Evolutionary conservation across 2,329 filamentous ascomycete genomes (phyloP), one percentile per base, ranked within the genome.

Genomic region (Arthrobotrys sinensis): DNA sequence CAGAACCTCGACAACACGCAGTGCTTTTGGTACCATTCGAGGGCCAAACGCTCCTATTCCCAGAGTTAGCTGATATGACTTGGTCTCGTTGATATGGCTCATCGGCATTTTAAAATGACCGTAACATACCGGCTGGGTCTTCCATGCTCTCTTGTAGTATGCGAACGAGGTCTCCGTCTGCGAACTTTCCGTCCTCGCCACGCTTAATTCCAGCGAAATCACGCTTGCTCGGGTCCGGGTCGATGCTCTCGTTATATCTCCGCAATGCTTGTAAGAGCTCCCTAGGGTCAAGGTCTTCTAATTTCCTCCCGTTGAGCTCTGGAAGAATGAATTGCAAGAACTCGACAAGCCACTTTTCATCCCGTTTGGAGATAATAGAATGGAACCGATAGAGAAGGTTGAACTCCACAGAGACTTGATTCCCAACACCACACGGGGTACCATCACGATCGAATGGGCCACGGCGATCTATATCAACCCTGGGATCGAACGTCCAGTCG

Each of bases 311-410:
- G 0, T 93, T 84, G 46, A 88, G 85, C 0, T 38, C 36, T 12
- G 36, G 36, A 38, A 38, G 2, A 38, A 38, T 38, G 12, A 12
- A 38, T 24, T 85, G 83, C 82, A 92, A 93, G 78, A 92, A 88
- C 10, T 91, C 86, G 80, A 93, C 88, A 21, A 93, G 91, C 93
- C 93, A 96, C 80, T 90, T 87, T 82, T 95, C 93, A 82, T 97
- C 93, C 80, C 89, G 90, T 73, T 90, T 88, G 38, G 88, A 88
- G 81, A 96, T 92, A 80, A 24, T 10, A 48, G 16, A 21, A 48
- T 96, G 93, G 93, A 93, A 96, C 80, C 93, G 88, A 84, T 97
- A 96, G 81, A 92, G 91, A 8, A 96, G 87, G 83, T 96, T 96
- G 87, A 97, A 97, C 85, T 97, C 93, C 3, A 91, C 92, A 0